Evolutionary conservation across 768 basidiomycete species (phyloP).

Genomic region (Dacryopinax primogenitus): DNA sequence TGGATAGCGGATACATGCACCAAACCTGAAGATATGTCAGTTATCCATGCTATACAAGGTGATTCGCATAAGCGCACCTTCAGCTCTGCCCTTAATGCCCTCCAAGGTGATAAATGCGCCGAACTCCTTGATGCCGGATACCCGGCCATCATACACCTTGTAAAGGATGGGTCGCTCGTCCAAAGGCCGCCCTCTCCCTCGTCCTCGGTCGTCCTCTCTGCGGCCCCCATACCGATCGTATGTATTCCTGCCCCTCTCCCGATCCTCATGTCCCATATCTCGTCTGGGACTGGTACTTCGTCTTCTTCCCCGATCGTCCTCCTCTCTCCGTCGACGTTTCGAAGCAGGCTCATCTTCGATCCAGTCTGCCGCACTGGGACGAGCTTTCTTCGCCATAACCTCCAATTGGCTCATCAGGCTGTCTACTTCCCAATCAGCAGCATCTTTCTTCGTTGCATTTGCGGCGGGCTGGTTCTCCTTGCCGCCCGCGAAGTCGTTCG

Average conservation of each 20-base stretch:
- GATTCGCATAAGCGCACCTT: slow-evolving; percentile 49
- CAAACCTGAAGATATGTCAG: slow-evolving; percentile 52
- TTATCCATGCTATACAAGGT: background rate
- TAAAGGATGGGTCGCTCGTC: slow-evolving; percentile 81
- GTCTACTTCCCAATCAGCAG: slow-evolving; percentile 58
- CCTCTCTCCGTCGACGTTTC: slow-evolving; percentile 48
- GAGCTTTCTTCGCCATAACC: slow-evolving; percentile 49
- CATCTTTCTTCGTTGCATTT: slow-evolving; percentile 17
- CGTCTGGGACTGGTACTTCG: slow-evolving; percentile 49
- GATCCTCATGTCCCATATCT: slow-evolving; percentile 35
- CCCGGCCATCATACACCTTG: slow-evolving; percentile 87
- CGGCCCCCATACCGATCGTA: slow-evolving; percentile 23
- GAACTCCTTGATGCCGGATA: slow-evolving; percentile 82
- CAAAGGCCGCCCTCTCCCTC: slow-evolving; percentile 23
- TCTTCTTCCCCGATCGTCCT: slow-evolving; percentile 34
- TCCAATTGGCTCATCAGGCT: slow-evolving; percentile 72
- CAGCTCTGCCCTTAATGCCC: slow-evolving; percentile 68
- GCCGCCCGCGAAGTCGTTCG: slow-evolving; percentile 25
- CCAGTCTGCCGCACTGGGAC: slow-evolving; percentile 29
- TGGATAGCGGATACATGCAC: slow-evolving; percentile 93
- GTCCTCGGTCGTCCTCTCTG: slow-evolving; percentile 28
- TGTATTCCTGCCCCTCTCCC: slow-evolving; percentile 23
- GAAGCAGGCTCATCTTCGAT: slow-evolving; percentile 34
- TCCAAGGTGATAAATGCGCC: slow-evolving; percentile 89
- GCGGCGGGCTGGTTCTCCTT: slow-evolving; percentile 16